These are phyloP conservation scores for Jaapia argillacea DNA, from an alignment of 768 basidiomycete species.

Conservation along the genomic window DNA sequence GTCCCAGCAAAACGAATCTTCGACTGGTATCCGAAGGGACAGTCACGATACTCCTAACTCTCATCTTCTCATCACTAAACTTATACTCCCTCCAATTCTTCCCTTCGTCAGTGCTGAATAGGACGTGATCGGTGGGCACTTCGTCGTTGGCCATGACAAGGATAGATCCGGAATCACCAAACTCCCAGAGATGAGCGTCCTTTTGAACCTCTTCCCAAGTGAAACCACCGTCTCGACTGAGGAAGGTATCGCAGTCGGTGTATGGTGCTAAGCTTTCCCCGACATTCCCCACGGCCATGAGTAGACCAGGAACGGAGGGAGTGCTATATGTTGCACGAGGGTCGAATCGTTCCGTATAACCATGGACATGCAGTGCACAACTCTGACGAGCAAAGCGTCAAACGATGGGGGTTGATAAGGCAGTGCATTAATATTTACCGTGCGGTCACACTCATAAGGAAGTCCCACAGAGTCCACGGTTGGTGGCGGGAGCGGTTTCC, in stretches of 20 bases:
- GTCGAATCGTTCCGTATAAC: constrained; percentile 89
- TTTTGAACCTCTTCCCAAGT: constrained; percentile 99
- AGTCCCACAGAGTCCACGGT: constrained; percentile 62
- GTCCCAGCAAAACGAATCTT: constrained; percentile 80
- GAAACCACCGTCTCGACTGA: constrained; percentile 93
- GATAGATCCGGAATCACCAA: constrained; percentile 93
- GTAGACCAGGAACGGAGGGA: constrained; percentile 82
- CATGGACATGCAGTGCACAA: constrained; percentile 87
- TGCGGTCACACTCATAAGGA: constrained; percentile 50
- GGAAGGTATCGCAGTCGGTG: constrained; percentile 86
- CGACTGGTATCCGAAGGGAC: constrained; percentile 87
- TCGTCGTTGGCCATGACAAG: constrained; percentile 95
- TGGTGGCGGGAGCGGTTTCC: constrained; percentile 80
- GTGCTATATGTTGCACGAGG: constrained; percentile 90
- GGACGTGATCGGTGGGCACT: constrained; percentile 77
- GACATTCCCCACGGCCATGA: constrained; percentile 96
- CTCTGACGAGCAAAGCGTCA: constrained; percentile 31
- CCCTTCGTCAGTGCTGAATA: constrained; percentile 90
- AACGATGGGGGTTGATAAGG: constrained; percentile 2
- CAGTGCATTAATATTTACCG: neutral
- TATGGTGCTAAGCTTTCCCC: constrained; percentile 77
- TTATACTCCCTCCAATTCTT: constrained; percentile 79
- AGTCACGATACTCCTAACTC: constrained; percentile 72
- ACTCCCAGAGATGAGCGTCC: constrained; percentile 96
- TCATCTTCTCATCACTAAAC: constrained; percentile 65